Percentiles rank a stretch among this genome's conserved stretches.
Evolutionary conservation across 305 asterid species (phyloP).

Genomic region (Solanum hybrid): DNA sequence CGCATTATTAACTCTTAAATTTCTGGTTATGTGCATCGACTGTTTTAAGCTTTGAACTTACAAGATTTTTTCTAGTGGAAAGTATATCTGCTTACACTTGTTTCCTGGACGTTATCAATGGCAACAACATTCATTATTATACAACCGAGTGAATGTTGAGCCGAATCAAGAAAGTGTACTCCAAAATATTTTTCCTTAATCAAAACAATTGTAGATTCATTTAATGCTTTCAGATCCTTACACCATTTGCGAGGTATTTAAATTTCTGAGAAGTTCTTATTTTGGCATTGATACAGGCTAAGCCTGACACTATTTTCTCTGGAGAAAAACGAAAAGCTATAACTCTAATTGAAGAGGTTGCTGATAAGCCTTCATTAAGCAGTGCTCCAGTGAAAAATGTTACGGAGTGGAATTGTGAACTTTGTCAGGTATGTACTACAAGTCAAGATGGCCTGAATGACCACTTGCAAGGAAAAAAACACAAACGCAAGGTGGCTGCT

Average conservation of each 20-base stretch:
- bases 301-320: not conserved
- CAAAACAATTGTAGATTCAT: no score
- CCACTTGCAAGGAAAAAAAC: slow-evolving; percentile 33
- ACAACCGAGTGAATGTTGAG: not conserved
- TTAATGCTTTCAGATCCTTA: not conserved
- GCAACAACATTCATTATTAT: not conserved
- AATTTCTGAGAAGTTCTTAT: not conserved
- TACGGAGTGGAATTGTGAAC: not conserved
- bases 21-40: not conserved
- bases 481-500: slow-evolving; percentile 17
- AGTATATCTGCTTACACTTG: no score
- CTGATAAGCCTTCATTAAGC: slow-evolving; percentile 5
- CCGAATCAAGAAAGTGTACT: not conserved
- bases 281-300: not conserved
- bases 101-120: not conserved
- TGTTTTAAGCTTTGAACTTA: not conserved
- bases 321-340: slow-evolving; percentile 35
- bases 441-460: slow-evolving; percentile 24
- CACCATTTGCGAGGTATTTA: not conserved
- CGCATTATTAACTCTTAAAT: not conserved
- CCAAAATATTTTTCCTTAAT: not conserved
- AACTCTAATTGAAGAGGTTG: slow-evolving; percentile 5
- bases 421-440: slow-evolving; percentile 8
- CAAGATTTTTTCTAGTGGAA: not conserved
- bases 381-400: not conserved